A percentile compares a stretch with the other conserved stretches of the same genome.
phyloP scores from a whole-genome alignment of 2,329 filamentous ascomycete species.

The Chaetomiaceae sp. region DNA sequence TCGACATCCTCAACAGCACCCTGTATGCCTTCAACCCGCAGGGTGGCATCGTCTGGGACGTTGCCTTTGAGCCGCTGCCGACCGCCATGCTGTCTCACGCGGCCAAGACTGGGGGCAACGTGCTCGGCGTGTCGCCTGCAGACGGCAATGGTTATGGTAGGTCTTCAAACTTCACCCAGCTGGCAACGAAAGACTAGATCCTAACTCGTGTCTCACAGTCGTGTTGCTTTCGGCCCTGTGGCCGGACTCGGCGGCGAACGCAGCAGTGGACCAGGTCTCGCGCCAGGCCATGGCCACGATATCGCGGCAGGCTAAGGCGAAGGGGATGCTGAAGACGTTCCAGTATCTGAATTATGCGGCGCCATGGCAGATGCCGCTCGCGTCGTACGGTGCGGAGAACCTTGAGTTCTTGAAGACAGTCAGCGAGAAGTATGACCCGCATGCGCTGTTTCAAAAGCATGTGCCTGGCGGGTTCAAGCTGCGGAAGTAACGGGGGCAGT shows the following conservation, averaged over 20 bases:
- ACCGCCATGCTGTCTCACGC: background rate
- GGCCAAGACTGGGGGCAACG: slow-evolving; percentile 3
- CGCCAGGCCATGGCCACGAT: background rate
- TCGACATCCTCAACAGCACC: slow-evolving; percentile 7
- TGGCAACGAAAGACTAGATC: background rate
- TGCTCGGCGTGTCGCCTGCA: background rate
- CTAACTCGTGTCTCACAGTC: no score
- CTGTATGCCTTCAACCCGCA: slow-evolving; percentile 4
- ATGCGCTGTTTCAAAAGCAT: background rate
- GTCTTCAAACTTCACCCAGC: background rate
- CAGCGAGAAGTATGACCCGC: slow-evolving; percentile 1
- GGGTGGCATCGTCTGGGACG: slow-evolving; percentile 1
- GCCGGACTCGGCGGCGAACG: background rate
- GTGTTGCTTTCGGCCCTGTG: slow-evolving; percentile 2
- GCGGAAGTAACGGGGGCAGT: no score
- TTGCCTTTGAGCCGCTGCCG: slow-evolving; percentile 3
- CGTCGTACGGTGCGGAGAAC: background rate
- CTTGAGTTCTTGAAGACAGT: background rate
- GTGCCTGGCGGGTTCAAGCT: slow-evolving; percentile 5
- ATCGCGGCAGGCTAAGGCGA: background rate
- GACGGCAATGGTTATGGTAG: slow-evolving; percentile 4
- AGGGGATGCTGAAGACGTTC: slow-evolving; percentile 2
- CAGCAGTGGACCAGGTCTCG: background rate
- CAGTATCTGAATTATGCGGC: slow-evolving; percentile 6
- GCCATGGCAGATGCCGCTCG: background rate